Percentiles rank a stretch among this genome's conserved stretches.
phyloP scores from a whole-genome alignment of 2,329 filamentous ascomycete species.

The Microsporum canis region DNA sequence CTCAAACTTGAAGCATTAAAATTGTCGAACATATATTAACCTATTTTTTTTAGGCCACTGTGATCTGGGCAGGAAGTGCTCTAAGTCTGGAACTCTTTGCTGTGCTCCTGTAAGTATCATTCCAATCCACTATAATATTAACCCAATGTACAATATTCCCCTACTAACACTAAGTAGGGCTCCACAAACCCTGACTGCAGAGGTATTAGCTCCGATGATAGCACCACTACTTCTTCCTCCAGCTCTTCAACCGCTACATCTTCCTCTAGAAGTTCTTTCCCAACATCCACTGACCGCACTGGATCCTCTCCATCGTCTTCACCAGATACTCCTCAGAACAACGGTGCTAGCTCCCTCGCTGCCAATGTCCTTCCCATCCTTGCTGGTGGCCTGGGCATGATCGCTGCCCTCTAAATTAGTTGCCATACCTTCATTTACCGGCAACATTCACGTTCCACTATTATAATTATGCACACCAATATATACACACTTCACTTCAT shows the following conservation, averaged over 20 bases:
- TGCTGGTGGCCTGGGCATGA: slow-evolving; percentile 1
- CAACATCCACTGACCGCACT: neutral
- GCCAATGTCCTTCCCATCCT: neutral
- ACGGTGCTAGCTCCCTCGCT: neutral
- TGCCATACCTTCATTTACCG: neutral
- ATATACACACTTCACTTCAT: slow-evolving; percentile 1
- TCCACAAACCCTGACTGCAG: neutral
- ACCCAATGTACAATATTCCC: too few species aligned
- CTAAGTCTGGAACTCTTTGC: neutral
- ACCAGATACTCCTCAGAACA: neutral
- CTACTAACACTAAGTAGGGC: neutral
- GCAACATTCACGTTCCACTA: neutral
- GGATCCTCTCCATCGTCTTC: neutral
- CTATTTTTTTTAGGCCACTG: neutral
- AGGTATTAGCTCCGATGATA: neutral
- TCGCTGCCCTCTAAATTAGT: neutral
- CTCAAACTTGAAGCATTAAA: neutral
- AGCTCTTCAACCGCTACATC: neutral
- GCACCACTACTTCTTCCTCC: neutral
- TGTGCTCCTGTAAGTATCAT: neutral
- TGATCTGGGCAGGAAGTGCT: neutral
- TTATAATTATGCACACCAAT: neutral
- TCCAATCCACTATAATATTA: neutral
- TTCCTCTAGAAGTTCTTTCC: neutral
- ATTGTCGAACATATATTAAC: neutral